Percentiles rank a stretch among this genome's conserved stretches.
phyloP scores from a whole-genome alignment of 805 yeast genomes.

The Blastobotrys parvus region DNA sequence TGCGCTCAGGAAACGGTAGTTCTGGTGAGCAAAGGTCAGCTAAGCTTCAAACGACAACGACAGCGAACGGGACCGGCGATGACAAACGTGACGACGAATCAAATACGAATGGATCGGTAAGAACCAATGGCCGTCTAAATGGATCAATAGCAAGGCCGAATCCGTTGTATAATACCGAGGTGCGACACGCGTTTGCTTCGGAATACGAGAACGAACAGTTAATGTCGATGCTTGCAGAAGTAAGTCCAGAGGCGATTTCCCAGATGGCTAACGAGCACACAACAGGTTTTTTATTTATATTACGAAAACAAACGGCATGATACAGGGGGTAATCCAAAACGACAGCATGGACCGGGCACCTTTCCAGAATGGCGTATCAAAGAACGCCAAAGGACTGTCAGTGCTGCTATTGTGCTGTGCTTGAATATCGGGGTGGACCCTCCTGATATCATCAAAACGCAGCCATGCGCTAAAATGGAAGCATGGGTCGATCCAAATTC shows the following conservation, averaged over 20 bases:
- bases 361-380: constrained; percentile 88
- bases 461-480: constrained; percentile 85
- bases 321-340: constrained; percentile 71
- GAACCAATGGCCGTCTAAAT: neutral
- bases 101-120: neutral
- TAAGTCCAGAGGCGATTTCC: constrained; percentile 13
- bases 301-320: constrained; percentile 88
- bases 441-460: constrained; percentile 88
- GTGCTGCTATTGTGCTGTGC: constrained; percentile 87
- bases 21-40: too few species aligned
- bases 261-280: neutral
- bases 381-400: constrained; percentile 85
- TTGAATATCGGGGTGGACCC: constrained; percentile 94
- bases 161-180: constrained; percentile 25
- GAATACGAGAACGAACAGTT: constrained; percentile 47
- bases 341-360: constrained; percentile 37
- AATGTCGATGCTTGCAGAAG: constrained; percentile 39
- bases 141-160: constrained; percentile 1
- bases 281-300: constrained; percentile 63
- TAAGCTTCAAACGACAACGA: too few species aligned
- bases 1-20: too few species aligned
- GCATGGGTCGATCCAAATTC: constrained; percentile 88
- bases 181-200: constrained; percentile 55
- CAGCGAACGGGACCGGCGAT: too few species aligned
- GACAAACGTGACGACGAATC: too few species aligned